Evolutionary conservation across 169 alveolate genomes (phyloP).

Genomic region (Perkinsus chesapeaki): DNA sequence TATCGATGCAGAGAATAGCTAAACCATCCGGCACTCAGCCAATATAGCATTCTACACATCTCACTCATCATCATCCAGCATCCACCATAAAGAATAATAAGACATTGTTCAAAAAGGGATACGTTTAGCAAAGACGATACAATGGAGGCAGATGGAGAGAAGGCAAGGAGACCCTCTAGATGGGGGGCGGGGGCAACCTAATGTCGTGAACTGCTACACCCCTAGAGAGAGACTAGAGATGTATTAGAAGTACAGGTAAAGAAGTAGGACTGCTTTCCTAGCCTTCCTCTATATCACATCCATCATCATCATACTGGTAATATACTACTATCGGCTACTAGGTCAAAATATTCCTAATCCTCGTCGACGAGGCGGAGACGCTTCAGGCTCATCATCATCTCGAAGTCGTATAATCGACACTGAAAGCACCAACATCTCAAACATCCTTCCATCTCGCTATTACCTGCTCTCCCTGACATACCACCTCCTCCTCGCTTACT

Average conservation of each 20-base stretch:
- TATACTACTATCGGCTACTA: no score
- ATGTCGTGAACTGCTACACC: neutral
- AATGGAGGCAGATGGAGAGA: no score
- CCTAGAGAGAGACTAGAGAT: no score
- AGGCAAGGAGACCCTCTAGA: no score
- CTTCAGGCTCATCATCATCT: neutral
- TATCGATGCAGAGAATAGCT: neutral
- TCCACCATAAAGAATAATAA: neutral
- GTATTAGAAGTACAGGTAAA: no score
- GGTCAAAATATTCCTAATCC: neutral
- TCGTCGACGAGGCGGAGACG: neutral
- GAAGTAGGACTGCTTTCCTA: no score
- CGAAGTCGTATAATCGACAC: neutral
- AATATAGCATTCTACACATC: neutral
- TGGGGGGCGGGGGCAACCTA: neutral
- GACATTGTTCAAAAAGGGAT: neutral
- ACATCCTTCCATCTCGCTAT: neutral
- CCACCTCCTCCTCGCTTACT: neutral
- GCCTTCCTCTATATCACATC: no score
- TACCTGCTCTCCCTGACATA: neutral
- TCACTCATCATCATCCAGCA: neutral
- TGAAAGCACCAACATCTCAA: neutral
- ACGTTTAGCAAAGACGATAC: no score
- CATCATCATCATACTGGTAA: no score
- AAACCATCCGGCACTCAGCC: neutral